phyloP scores from a whole-genome alignment of 164 flowering plant genomes.

The Houttuynia cordata region DNA sequence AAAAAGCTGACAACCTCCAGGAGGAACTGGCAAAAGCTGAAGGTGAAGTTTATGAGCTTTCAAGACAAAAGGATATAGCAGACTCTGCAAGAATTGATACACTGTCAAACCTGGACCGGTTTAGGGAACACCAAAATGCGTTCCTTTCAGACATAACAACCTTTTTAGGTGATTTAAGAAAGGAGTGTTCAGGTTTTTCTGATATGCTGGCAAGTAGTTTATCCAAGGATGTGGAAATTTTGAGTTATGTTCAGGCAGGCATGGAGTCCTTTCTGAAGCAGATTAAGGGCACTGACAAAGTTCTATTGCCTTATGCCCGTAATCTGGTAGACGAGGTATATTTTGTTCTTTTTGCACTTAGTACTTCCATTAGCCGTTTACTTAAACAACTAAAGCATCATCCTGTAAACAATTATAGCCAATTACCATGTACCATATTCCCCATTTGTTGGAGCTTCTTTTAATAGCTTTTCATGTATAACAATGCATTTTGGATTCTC shows the following conservation, averaged over 20 bases:
- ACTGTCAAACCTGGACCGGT: slow-evolving; percentile 37
- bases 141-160: slow-evolving; percentile 32
- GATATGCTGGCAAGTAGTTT: slow-evolving; percentile 28
- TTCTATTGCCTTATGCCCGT: slow-evolving; percentile 12
- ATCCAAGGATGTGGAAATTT: slow-evolving; percentile 40
- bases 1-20: slow-evolving; percentile 75
- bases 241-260: slow-evolving; percentile 31
- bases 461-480: neutral
- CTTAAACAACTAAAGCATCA: neutral
- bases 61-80: slow-evolving; percentile 42
- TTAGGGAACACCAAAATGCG: slow-evolving; percentile 28
- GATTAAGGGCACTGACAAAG: slow-evolving; percentile 12
- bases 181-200: slow-evolving; percentile 26
- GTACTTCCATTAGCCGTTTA: neutral
- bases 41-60: slow-evolving; percentile 30
- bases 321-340: neutral
- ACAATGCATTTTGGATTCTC: too few relatives aligned
- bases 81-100: slow-evolving; percentile 60
- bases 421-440: neutral
- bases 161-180: slow-evolving; percentile 29
- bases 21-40: slow-evolving; percentile 56
- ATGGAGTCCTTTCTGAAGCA: slow-evolving; percentile 29
- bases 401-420: neutral
- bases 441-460: neutral
- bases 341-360: neutral